Base-by-base conservation (phyloP, 306 rosid genomes). In the Cajanus cajan region DNA sequence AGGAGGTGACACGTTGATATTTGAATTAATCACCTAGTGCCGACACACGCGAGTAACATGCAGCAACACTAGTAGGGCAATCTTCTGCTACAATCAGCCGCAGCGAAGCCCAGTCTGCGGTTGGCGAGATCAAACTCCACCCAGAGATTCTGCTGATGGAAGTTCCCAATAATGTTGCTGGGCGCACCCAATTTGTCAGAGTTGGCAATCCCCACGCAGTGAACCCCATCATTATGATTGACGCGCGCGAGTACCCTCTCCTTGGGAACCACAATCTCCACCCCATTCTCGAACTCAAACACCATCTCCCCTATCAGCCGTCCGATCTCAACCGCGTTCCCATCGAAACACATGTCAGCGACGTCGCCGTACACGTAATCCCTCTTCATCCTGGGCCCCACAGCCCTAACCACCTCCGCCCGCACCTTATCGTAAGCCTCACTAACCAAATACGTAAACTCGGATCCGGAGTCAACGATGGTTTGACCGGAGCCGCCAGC, bases 401-500 rank as follows among this genome's bases (percentile, higher is more conserved):
- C 98, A 13, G 78, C 43, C 43, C 89, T 92, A 71, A 87, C 94
- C 0, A 92, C 73, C 71, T 87, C 90, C 12, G 73, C 92, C 71
- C 87, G 45, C 76, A 95, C 96, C 57, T 76, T 88, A 22, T 80
- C 59, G 4, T 95, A 95, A 0, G 98, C 98, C 78, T 79, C 98
- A 12, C 65, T 85, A 50, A 91, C 98, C 0, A 95, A 33, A 68
- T 73, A 95, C 0, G 91, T 89, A 58, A 95, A 83, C 5, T 95
- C 97, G 57, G 98, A 90, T 2, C 98, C 98, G 0, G 98, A 95
- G 57, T 95, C 98, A 3, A 95, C 64, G 88, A 95, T 91, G 6
- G 98, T 95, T 57, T 95, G 98, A 72, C 98, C 98, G 82, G 98
- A 62, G 6, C 98, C 98, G 6, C 94, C 76, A 0, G 89, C 67